Base-by-base conservation (phyloP, 495 filamentous ascomycete genomes). In the Pyrenula aspistea region DNA sequence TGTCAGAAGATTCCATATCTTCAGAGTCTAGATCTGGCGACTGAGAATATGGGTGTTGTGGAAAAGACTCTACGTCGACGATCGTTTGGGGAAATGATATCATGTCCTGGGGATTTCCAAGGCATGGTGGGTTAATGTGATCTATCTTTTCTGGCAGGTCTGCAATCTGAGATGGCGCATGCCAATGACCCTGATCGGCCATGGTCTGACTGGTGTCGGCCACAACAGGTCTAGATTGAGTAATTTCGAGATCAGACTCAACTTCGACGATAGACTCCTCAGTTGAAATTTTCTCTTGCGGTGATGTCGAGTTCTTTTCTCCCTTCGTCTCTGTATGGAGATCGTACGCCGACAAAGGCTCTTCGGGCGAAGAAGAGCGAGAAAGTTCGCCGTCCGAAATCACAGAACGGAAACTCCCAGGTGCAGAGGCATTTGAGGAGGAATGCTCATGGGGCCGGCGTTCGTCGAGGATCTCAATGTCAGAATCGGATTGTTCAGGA, bases 1-100 rank as follows among this genome's bases (percentile, higher is more conserved):
- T 24, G 8, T 56, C 57, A 1, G 55, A 67, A 22, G 31, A 53
- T 2, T 47, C 49, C 10, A 54, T 55, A 2, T 62, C 63, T 20
- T 67, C 57, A 42, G 31, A 42, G 31, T 42, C 31, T 8, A 15
- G 4, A 15, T 42, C 31, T 42, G 15, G 4, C 8, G 15, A 42
- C 4, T 42, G 8, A 8, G 31, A 8, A 8, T 4, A 42, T 42
- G 31, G 8, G 8, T 42, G 31, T 15, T 4, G 8, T 8, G 15
- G 8, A 42, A 15, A 42, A 42, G 31, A 15, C 8, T 15, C 31
- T 42, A 42, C 15, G 15, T 42, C 31, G 8, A 8, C 31, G 31
- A 8, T 8, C 15, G 8, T 42, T 8, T 42, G 8, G 15, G 8
- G 31, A n/a, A n/a, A n/a, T n/a, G n/a, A n/a, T n/a, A n/a, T n/a